Percentiles rank a stretch among this genome's conserved stretches.
Evolutionary conservation across 192 early-diverging fungal species (phyloP).

Genomic region (Backusella circina): DNA sequence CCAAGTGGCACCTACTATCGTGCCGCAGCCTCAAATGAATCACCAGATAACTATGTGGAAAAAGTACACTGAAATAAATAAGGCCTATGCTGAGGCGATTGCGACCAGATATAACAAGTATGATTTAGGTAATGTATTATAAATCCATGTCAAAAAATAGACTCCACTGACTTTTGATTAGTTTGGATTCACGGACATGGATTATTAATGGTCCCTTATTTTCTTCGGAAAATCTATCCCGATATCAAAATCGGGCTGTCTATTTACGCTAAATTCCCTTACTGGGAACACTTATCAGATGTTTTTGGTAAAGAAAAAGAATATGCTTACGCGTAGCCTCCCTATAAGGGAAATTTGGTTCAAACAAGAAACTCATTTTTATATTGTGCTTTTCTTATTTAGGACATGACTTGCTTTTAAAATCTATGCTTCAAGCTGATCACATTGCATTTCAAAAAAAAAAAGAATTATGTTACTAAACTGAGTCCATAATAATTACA

Average conservation of each 20-base stretch:
- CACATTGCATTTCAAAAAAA: not conserved
- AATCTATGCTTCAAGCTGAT: not conserved
- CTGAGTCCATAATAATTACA: not conserved
- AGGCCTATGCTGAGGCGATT: not conserved
- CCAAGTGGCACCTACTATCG: not conserved
- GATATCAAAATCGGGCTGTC: not conserved
- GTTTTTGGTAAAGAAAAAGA: not conserved
- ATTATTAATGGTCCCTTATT: conserved; percentile 1
- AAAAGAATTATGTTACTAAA: not conserved
- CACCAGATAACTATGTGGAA: not conserved
- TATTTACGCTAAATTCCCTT: not conserved
- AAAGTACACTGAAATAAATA: not conserved
- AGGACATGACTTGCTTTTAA: not conserved
- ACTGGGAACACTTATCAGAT: not conserved
- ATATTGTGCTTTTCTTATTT: not conserved
- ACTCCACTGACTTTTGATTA: conserved; percentile 5
- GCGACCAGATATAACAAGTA: not conserved
- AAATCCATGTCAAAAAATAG: not conserved
- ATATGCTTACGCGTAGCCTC: not conserved
- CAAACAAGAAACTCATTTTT: not conserved
- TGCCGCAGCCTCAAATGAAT: not conserved
- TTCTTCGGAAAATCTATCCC: conserved; percentile 4
- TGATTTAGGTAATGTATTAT: not conserved
- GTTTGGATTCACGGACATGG: conserved; percentile 4
- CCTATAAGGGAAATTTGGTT: not conserved